These are phyloP conservation scores for Canavalia ensiformis DNA, from an alignment of 306 rosid species.

Conservation along the genomic window DNA sequence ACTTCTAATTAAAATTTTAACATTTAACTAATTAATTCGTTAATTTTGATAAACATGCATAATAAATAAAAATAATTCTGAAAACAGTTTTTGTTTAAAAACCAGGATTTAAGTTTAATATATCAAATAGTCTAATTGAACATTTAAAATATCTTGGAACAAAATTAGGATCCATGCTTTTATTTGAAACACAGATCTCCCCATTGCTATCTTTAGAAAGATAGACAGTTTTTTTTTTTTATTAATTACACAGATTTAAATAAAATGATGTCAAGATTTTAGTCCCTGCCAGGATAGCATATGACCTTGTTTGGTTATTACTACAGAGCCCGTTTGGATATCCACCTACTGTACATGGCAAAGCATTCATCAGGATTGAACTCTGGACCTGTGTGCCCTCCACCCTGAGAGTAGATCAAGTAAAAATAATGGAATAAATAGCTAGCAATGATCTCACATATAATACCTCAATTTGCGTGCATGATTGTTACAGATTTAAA, in stretches of 20 bases:
- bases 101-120: too few species aligned
- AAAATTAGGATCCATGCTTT: too few species aligned
- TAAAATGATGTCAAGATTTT: background rate
- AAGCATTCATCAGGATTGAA: conserved; percentile 61
- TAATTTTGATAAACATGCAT: too few species aligned
- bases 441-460: too few species aligned
- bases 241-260: background rate
- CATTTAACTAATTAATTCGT: too few species aligned
- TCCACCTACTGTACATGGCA: conserved; percentile 64
- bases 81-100: too few species aligned
- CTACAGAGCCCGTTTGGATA: conserved; percentile 50
- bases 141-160: background rate
- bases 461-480: background rate
- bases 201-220: background rate
- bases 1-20: too few species aligned
- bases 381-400: conserved; percentile 74
- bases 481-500: background rate
- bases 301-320: background rate
- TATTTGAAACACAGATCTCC: background rate
- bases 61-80: too few species aligned
- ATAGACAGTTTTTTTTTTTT: too few species aligned
- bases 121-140: background rate
- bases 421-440: background rate
- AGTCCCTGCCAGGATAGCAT: background rate
- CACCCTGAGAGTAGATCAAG: conserved; percentile 55